A percentile compares a stretch with the other conserved stretches of the same genome.
Evolutionary conservation across 768 basidiomycete genomes (phyloP).

Genomic region (Symmetrospora coprosmae): DNA sequence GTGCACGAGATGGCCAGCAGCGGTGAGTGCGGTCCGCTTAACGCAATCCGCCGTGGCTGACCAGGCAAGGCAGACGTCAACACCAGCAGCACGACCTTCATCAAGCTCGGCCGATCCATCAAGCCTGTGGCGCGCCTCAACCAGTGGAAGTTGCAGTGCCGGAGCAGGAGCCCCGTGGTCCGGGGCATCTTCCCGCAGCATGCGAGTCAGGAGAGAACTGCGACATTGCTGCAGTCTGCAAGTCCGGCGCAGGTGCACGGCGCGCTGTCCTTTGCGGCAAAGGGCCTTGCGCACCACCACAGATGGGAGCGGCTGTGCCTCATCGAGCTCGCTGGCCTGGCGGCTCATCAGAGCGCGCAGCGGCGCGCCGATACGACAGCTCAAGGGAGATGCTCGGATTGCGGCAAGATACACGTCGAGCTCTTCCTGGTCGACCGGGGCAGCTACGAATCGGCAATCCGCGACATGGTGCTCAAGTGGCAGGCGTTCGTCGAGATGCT

Average conservation of each 20-base stretch:
- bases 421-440: conserved; percentile 23
- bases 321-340: conserved; percentile 20
- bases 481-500: conserved; percentile 6
- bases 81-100: not conserved
- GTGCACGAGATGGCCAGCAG: conserved; percentile 17
- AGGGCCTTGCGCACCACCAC: conserved; percentile 7
- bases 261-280: not conserved
- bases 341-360: not conserved
- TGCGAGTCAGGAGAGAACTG: too few species aligned
- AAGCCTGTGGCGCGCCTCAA: conserved; percentile 11
- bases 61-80: not conserved
- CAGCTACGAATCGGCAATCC: conserved; percentile 10
- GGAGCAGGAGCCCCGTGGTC: conserved; percentile 14
- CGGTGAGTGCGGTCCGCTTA: not conserved
- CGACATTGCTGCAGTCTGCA: too few species aligned
- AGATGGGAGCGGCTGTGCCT: conserved; percentile 19
- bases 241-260: conserved; percentile 9
- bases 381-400: conserved; percentile 8
- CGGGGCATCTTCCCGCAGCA: conserved; percentile 25
- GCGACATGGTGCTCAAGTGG: conserved; percentile 16
- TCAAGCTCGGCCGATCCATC: conserved; percentile 22
- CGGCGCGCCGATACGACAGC: not conserved
- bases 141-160: conserved; percentile 22
- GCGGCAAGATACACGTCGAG: conserved; percentile 21
- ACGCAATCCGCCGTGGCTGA: not conserved